Evolutionary conservation across 2,329 filamentous ascomycete species (phyloP).

Genomic region (Alternaria gansuensis): DNA sequence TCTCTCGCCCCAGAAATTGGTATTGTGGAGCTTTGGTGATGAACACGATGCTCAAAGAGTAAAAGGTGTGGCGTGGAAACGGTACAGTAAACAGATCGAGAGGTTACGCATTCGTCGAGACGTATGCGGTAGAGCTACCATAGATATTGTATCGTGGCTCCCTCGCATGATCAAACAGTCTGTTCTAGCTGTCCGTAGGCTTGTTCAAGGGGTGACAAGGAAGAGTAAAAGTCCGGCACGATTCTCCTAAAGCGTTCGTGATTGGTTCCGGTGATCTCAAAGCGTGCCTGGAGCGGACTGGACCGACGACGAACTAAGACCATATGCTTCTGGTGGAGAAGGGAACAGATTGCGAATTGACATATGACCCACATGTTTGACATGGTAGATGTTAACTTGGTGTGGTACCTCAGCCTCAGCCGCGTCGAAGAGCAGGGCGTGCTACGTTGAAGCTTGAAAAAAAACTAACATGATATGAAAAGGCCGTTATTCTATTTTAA

Average conservation of each 20-base stretch:
- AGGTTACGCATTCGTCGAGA: not conserved
- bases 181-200: not conserved
- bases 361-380: slow-evolving; percentile 15
- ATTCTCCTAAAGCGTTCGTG: not conserved
- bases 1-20: not conserved
- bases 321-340: not conserved
- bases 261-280: not conserved
- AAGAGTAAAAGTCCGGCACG: slow-evolving; percentile 1
- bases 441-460: not conserved
- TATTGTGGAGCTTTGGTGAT: not conserved
- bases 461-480: no score
- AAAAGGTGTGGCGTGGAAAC: not conserved
- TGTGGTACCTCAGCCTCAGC: not conserved
- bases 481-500: no score
- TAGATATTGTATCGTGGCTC: not conserved
- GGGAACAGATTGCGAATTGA: not conserved
- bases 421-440: not conserved
- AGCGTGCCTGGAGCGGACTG: slow-evolving; percentile 3
- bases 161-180: slow-evolving; percentile 15
- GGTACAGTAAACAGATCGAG: not conserved
- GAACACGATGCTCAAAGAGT: not conserved
- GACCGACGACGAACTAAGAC: not conserved
- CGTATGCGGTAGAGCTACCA: not conserved
- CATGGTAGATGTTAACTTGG: not conserved
- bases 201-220: not conserved